These are phyloP conservation scores for Aspergillus kassunensis DNA, from an alignment of 495 filamentous ascomycete genomes.

Conservation along the genomic window DNA sequence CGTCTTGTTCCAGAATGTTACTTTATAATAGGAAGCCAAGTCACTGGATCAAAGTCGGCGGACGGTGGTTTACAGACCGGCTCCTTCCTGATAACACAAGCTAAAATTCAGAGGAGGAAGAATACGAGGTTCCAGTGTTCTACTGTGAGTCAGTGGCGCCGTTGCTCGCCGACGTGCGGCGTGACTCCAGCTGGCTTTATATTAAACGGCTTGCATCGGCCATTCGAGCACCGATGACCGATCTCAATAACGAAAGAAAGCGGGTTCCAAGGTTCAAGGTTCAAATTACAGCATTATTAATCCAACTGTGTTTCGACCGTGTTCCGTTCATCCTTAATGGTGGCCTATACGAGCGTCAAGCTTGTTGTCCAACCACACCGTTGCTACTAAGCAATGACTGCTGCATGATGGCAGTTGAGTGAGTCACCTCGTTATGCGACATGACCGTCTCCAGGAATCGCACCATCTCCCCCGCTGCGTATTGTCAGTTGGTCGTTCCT, in stretches of 20 bases:
- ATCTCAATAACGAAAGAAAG: too few species aligned
- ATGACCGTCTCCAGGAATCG: constrained; percentile 8
- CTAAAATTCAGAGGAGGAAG: not conserved
- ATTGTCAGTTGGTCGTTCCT: not conserved
- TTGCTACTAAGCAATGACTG: not conserved
- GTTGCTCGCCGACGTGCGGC: not conserved
- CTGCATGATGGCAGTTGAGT: constrained; percentile 1
- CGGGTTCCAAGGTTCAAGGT: too few species aligned
- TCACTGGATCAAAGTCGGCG: not conserved
- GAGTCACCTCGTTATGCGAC: constrained; percentile 11
- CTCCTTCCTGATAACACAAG: too few species aligned
- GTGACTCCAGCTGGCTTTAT: not conserved
- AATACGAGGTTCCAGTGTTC: not conserved
- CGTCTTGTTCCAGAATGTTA: too few species aligned
- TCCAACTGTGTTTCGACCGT: not conserved
- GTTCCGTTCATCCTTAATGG: not conserved
- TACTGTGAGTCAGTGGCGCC: not conserved
- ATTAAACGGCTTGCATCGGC: not conserved
- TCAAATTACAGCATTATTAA: not conserved
- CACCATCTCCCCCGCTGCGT: constrained; percentile 10
- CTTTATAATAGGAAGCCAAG: too few species aligned
- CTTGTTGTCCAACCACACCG: too few species aligned
- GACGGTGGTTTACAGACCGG: not conserved
- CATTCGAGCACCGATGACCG: too few species aligned
- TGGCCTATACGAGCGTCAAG: not conserved